Evolutionary conservation across 768 basidiomycete species (phyloP).

Genomic region (Lentinula guzmanii): DNA sequence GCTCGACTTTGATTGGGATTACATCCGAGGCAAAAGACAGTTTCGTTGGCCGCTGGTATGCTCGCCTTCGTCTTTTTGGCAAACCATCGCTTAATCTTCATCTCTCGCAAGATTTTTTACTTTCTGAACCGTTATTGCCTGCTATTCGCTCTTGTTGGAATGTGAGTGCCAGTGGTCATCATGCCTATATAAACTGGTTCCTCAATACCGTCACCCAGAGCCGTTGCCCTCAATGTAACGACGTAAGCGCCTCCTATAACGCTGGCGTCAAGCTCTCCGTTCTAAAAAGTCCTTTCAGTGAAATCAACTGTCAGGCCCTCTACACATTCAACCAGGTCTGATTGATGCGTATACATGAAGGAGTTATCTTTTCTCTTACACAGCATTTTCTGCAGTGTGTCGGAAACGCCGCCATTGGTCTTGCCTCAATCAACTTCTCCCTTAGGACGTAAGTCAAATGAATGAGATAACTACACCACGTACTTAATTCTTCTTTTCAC

Average conservation of each 20-base stretch:
- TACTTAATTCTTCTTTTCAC: background rate
- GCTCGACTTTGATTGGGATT: conserved; percentile 60
- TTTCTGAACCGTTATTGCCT: conserved; percentile 65
- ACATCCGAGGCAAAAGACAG: conserved; percentile 45
- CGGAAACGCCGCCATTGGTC: conserved; percentile 62
- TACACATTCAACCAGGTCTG: conserved; percentile 56
- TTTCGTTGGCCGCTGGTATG: conserved; percentile 68
- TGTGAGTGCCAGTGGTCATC: conserved; percentile 35
- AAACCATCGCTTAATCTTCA: conserved; percentile 1
- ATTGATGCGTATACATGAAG: background rate
- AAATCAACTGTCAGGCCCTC: conserved; percentile 59
- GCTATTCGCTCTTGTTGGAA: conserved; percentile 61
- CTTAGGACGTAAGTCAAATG: conserved; percentile 50
- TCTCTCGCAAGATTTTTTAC: conserved; percentile 48
- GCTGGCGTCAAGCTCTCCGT: background rate
- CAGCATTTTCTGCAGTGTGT: conserved; percentile 23
- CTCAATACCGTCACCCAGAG: conserved; percentile 24
- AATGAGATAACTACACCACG: background rate
- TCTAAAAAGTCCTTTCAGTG: conserved; percentile 19
- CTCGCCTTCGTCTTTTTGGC: background rate
- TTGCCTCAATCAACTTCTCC: conserved; percentile 69
- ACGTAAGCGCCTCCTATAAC: conserved; percentile 24
- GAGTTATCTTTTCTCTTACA: background rate
- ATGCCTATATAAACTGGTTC: background rate
- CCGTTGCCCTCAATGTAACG: conserved; percentile 54